These are phyloP conservation scores for Blastocystis sp. DNA, from an alignment of 352 stramenopile genomes.

Conservation along the genomic window DNA sequence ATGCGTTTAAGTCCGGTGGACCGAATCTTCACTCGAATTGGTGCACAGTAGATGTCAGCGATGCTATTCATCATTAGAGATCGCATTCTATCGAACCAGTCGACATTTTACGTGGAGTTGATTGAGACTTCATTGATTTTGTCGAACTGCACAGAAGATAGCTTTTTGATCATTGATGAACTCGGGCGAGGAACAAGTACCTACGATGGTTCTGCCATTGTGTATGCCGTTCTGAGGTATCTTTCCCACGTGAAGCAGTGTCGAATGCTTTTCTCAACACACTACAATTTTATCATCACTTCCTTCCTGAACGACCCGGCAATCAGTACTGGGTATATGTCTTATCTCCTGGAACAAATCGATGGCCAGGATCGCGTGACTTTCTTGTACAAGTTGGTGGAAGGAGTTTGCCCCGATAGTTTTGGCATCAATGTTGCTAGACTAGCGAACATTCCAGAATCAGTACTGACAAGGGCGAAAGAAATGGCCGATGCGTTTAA, in stretches of 20 bases:
- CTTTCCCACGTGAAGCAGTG: slow-evolving; percentile 71
- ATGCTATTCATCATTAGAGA: slow-evolving; percentile 69
- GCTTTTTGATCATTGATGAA: slow-evolving; percentile 95
- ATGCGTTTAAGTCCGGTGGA: slow-evolving; percentile 84
- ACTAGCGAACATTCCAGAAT: slow-evolving; percentile 87
- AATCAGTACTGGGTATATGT: slow-evolving; percentile 81
- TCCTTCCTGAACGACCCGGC: slow-evolving; percentile 63
- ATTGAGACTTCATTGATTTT: slow-evolving; percentile 94
- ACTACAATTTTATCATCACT: slow-evolving; percentile 77
- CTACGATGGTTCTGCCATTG: slow-evolving; percentile 94
- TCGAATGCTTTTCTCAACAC: slow-evolving; percentile 92
- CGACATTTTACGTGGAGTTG: slow-evolving; percentile 98
- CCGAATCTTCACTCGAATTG: slow-evolving; percentile 97
- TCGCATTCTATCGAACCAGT: slow-evolving; percentile 91
- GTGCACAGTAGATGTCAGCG: slow-evolving; percentile 71
- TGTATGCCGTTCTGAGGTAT: slow-evolving; percentile 88
- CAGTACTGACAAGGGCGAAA: slow-evolving; percentile 69
- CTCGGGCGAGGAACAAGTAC: slow-evolving; percentile 94
- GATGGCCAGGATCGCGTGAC: slow-evolving; percentile 80
- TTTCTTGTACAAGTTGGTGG: slow-evolving; percentile 95
- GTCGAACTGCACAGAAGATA: slow-evolving; percentile 84
- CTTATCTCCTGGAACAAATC: slow-evolving; percentile 73
- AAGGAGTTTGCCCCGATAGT: slow-evolving; percentile 89
- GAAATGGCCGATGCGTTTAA: slow-evolving; percentile 25
- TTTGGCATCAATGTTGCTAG: slow-evolving; percentile 98